These are phyloP conservation scores for Talaromyces sp. DNA, from an alignment of 2,329 filamentous ascomycete species.

Conservation along the genomic window DNA sequence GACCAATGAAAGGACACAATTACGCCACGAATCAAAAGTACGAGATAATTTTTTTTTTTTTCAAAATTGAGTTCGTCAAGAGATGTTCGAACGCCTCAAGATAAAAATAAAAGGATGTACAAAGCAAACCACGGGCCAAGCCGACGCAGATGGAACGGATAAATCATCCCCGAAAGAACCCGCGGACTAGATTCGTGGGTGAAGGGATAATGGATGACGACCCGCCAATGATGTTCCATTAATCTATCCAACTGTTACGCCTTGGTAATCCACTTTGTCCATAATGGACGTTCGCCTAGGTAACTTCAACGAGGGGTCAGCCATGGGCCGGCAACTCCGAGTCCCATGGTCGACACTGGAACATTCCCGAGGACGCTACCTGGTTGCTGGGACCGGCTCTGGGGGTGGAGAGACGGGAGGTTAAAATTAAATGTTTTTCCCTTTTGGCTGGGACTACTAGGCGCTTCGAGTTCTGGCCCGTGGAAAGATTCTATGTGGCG, in stretches of 20 bases:
- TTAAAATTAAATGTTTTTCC: background rate
- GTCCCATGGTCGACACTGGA: background rate
- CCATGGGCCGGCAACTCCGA: background rate
- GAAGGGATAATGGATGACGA: background rate
- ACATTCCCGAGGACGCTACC: slow-evolving; percentile 15
- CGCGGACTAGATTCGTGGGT: background rate
- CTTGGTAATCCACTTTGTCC: too few relatives aligned
- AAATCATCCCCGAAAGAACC: background rate
- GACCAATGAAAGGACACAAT: background rate
- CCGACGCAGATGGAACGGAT: background rate
- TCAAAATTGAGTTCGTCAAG: background rate
- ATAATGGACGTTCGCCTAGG: background rate
- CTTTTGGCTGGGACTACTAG: too few relatives aligned
- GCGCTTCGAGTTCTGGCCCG: too few relatives aligned
- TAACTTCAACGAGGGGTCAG: background rate
- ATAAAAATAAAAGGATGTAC: too few relatives aligned
- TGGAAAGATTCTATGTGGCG: too few relatives aligned
- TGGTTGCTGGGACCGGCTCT: slow-evolving; percentile 22
- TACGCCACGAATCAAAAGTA: background rate
- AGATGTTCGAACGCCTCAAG: background rate
- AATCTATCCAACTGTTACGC: background rate
- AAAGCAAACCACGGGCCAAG: background rate
- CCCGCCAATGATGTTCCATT: slow-evolving; percentile 8
- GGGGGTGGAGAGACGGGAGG: slow-evolving; percentile 8
- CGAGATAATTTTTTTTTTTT: too few relatives aligned